Evolutionary conservation across 1,284 basidiomycete genomes (phyloP).

Genomic region (Fomitopsis pinicola): DNA sequence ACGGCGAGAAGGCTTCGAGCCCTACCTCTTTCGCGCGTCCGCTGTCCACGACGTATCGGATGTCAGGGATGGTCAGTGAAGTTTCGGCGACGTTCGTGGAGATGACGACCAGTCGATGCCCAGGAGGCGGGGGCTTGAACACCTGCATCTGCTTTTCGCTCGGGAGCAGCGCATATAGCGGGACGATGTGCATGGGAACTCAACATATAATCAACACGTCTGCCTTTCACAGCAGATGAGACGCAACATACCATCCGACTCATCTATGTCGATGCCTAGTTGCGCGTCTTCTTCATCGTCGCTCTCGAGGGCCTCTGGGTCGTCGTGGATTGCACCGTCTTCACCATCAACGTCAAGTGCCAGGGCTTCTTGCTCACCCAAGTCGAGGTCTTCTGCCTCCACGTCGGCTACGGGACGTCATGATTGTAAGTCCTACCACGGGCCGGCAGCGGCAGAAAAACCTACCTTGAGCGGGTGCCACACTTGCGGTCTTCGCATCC

Average conservation of each 20-base stretch:
- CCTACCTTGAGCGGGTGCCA: slow-evolving; percentile 49
- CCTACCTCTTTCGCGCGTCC: slow-evolving; percentile 78
- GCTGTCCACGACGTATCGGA: slow-evolving; percentile 74
- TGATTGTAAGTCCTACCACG: background rate
- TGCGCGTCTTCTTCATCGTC: slow-evolving; percentile 51
- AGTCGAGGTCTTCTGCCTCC: slow-evolving; percentile 82
- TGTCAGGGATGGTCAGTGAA: slow-evolving; percentile 74
- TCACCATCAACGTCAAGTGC: slow-evolving; percentile 57
- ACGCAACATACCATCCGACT: slow-evolving; percentile 51
- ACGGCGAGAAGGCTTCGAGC: background rate
- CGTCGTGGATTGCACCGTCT: slow-evolving; percentile 37
- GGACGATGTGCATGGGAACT: slow-evolving; percentile 71
- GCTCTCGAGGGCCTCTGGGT: slow-evolving; percentile 41
- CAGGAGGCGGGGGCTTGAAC: slow-evolving; percentile 61
- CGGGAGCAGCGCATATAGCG: slow-evolving; percentile 70
- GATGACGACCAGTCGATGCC: slow-evolving; percentile 65
- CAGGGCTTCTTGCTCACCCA: slow-evolving; percentile 49
- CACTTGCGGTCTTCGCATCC: slow-evolving; percentile 16
- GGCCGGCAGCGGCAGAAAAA: background rate
- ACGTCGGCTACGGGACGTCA: slow-evolving; percentile 39
- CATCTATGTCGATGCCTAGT: slow-evolving; percentile 51
- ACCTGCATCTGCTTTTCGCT: slow-evolving; percentile 75
- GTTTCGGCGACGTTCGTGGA: slow-evolving; percentile 81
- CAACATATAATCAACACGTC: background rate
- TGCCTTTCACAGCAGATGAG: background rate